Evolutionary conservation across 2,329 filamentous ascomycete species (phyloP).

Genomic region (Colletotrichum noveboracense): DNA sequence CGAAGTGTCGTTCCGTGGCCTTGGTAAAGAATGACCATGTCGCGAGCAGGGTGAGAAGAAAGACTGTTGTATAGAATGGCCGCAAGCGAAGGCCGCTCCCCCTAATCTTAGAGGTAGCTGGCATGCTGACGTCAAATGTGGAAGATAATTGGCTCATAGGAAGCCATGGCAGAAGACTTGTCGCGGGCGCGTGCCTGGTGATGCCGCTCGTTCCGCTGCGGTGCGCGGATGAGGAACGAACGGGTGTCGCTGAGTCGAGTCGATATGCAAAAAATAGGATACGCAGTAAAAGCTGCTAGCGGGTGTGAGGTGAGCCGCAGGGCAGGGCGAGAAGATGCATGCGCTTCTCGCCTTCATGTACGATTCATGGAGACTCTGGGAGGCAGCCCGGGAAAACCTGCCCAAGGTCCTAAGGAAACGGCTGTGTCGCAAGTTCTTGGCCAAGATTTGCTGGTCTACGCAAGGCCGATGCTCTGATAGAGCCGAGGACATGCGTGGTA

Average conservation of each 20-base stretch:
- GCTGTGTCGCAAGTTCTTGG: slow-evolving; percentile 18
- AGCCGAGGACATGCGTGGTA: slow-evolving; percentile 1
- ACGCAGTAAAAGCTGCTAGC: background rate
- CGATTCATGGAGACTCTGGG: slow-evolving; percentile 11
- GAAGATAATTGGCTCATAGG: slow-evolving; percentile 17
- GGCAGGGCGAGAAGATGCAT: background rate
- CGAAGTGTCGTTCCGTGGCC: slow-evolving; percentile 7
- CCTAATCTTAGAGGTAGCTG: slow-evolving; percentile 27
- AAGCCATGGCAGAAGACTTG: slow-evolving; percentile 16
- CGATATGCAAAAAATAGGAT: background rate
- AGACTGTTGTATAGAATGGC: slow-evolving; percentile 54
- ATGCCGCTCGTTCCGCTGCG: slow-evolving; percentile 10
- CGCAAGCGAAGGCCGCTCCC: slow-evolving; percentile 47
- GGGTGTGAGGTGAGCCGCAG: slow-evolving; percentile 8
- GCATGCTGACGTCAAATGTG: slow-evolving; percentile 28
- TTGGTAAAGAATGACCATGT: slow-evolving; percentile 46
- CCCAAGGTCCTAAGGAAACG: background rate
- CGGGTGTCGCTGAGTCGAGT: background rate
- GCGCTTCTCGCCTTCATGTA: slow-evolving; percentile 18
- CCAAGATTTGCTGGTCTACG: background rate
- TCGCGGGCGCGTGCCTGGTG: slow-evolving; percentile 10
- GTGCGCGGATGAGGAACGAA: slow-evolving; percentile 3
- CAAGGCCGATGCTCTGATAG: slow-evolving; percentile 1
- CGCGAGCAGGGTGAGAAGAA: slow-evolving; percentile 51
- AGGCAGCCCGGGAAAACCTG: slow-evolving; percentile 22